Evolutionary conservation across 169 alveolate genomes (phyloP).

Genomic region (Perkinsus olseni): DNA sequence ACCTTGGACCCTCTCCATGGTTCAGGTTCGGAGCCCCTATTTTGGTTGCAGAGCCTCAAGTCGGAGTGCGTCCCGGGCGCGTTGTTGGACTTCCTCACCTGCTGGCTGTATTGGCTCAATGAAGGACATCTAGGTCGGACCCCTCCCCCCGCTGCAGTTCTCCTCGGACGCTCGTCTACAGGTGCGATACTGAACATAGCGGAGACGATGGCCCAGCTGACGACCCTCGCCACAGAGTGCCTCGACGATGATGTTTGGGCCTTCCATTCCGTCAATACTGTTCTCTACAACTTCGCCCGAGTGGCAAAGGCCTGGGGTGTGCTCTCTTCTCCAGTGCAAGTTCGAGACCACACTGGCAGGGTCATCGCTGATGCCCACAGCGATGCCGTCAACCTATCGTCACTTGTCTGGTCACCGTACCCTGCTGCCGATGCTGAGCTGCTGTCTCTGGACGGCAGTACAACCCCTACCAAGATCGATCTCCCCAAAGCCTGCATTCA

Average conservation of each 20-base stretch:
- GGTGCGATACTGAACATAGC: neutral
- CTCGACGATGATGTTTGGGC: neutral
- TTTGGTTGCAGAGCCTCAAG: neutral
- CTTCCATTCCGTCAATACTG: neutral
- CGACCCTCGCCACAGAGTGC: neutral
- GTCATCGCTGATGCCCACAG: neutral
- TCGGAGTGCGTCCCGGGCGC: neutral
- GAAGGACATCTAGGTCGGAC: neutral
- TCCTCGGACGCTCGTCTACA: neutral
- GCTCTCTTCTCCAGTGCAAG: neutral
- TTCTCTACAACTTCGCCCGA: neutral
- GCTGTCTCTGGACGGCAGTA: neutral
- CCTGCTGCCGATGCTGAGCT: neutral
- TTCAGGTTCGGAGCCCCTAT: neutral
- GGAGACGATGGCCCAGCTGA: neutral
- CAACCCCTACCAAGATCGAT: neutral
- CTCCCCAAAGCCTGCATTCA: neutral
- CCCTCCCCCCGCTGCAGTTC: neutral
- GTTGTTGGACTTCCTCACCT: neutral
- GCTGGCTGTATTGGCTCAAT: neutral
- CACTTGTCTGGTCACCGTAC: neutral
- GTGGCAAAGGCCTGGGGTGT: neutral
- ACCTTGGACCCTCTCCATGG: too few species aligned
- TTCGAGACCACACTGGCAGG: neutral
- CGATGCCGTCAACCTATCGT: neutral